phyloP scores from a whole-genome alignment of 495 filamentous ascomycete species.

The Penicillium samsonianum region DNA sequence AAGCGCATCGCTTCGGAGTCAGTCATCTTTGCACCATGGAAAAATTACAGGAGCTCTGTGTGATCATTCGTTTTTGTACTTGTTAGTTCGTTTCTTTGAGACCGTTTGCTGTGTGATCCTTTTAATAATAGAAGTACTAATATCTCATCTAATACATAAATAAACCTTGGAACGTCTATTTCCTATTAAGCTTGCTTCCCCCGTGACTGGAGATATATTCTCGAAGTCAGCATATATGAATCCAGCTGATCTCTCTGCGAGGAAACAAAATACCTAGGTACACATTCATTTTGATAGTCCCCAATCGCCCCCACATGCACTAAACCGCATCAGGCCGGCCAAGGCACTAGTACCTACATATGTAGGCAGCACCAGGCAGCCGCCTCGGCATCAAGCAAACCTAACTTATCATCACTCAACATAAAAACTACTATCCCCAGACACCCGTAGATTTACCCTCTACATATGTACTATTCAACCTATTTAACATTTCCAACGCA shows the following conservation, averaged over 20 bases:
- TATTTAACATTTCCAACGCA: no score
- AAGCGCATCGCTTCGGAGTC: constrained; percentile 16
- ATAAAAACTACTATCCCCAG: background rate
- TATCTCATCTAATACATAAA: background rate
- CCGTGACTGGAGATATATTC: no score
- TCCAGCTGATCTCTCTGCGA: no score
- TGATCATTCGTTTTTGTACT: background rate
- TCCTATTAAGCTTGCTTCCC: no score
- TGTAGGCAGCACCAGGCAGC: constrained; percentile 1
- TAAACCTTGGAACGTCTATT: background rate
- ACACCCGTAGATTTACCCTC: background rate
- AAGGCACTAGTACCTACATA: no score
- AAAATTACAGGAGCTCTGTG: constrained; percentile 1
- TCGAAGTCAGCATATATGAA: no score
- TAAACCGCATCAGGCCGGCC: background rate
- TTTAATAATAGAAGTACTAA: background rate
- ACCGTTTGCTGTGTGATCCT: background rate
- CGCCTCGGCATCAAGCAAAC: background rate
- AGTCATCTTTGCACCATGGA: background rate
- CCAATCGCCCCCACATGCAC: background rate
- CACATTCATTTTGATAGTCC: no score
- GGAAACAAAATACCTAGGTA: no score
- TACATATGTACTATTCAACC: no score
- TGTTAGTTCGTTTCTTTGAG: constrained; percentile 1
- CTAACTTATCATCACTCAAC: background rate